Evolutionary conservation across 1,284 basidiomycete species (phyloP), one percentile per base, ranked within the genome.

Genomic region (Tremellales sp.): DNA sequence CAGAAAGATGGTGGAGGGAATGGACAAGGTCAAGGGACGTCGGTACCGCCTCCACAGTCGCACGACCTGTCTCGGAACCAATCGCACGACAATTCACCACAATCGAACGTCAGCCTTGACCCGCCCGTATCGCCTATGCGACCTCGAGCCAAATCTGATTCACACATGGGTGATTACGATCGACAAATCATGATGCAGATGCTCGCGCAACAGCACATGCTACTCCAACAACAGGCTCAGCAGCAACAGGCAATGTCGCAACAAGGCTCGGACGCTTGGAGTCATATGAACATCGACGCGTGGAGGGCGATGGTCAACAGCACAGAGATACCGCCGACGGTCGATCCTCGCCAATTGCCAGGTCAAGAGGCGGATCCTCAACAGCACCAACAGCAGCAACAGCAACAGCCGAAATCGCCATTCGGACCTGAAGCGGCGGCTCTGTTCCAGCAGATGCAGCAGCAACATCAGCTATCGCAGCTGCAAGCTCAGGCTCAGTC

Each of bases 61-160:
- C 50, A 56, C 33, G 24, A 46, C 5, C 26, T 57, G 1, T 35
- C 49, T 11, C 46, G 49, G n/a, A 45, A 44, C 4, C 35, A 43
- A 5, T 57, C 58, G 3, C 27, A 41, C n/a, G 52, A 54, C 24
- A 51, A 46, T 4, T n/a, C 51, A 19, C 36, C 26, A 5, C 47
- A 50, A 45, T 26, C 24, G 5, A 33, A 35, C 6, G 43, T n/a
- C n/a, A 23, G 22, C 23, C 26, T 40, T 23, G 31, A 46, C 23
- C n/a, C 17, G 3, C 23, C 22, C n/a, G 21, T 23, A 39, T 44
- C 40, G n/a, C 49, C 37, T 12, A 51, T 36, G 23, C 61, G 70
- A 39, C 64, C 64, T 2, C 52, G 70, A 21, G 60, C 70, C 1
- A 71, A 70, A 49, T 73, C 70, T 17, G 70, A 73, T 45, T 73